Conservation (phyloP, 2,329 filamentous ascomycete species). For the Claviceps capensis region DNA sequence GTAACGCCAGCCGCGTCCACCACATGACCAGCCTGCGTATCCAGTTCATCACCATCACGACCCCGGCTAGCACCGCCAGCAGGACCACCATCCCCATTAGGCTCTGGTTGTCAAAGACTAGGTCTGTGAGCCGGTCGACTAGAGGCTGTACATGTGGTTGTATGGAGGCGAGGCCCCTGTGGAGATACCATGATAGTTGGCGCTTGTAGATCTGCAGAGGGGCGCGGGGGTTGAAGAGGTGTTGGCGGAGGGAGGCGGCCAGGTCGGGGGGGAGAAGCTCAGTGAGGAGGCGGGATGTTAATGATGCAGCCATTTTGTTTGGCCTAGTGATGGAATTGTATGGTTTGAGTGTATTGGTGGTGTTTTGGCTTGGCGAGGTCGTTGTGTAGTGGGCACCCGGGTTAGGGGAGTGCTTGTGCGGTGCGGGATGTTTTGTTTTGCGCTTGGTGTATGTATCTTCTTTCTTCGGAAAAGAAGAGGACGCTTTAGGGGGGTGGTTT, state of each 20-base stretch:
- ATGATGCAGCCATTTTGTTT: constrained; percentile 16
- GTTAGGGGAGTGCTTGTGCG: no score
- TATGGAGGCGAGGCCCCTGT: constrained; percentile 17
- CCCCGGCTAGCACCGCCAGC: constrained; percentile 28
- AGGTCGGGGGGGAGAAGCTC: constrained; percentile 31
- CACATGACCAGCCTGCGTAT: constrained; percentile 60
- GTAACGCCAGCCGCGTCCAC: constrained; percentile 56
- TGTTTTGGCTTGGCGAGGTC: background rate
- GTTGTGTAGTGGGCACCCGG: no score
- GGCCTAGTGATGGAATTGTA: background rate
- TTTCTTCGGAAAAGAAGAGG: no score
- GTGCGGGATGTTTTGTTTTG: no score
- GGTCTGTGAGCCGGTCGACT: constrained; percentile 23
- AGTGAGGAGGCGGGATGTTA: constrained; percentile 22
- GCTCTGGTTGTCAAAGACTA: constrained; percentile 22
- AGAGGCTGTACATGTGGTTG: constrained; percentile 29
- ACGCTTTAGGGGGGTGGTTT: no score
- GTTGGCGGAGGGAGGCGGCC: constrained; percentile 28
- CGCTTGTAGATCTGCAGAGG: constrained; percentile 28
- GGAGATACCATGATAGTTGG: constrained; percentile 18
- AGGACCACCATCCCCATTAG: constrained; percentile 19
- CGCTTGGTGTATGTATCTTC: no score
- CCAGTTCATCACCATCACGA: constrained; percentile 56
- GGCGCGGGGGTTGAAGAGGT: constrained; percentile 33
- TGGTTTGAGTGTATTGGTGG: background rate